Percentiles rank a stretch among this genome's conserved stretches.
Conservation (phyloP, 306 rosid genomes). For the Mimosa pudica region DNA sequence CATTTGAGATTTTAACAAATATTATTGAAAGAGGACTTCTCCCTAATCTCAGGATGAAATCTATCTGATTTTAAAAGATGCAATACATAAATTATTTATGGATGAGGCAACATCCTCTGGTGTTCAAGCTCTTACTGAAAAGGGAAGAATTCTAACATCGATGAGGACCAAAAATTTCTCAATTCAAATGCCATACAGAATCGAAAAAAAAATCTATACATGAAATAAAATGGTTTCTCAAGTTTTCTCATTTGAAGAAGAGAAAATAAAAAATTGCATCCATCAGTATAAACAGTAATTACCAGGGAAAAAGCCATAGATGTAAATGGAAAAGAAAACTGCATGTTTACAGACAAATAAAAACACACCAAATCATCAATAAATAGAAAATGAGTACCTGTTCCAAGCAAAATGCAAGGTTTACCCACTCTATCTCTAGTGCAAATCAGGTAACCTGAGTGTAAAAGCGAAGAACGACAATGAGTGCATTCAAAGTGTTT, state of each 20-base stretch:
- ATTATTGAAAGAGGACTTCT: conserved; percentile 51
- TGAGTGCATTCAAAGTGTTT: too few relatives aligned
- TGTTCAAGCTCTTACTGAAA: conserved; percentile 50
- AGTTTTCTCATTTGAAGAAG: too few relatives aligned
- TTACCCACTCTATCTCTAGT: conserved; percentile 97
- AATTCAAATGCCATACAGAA: too few relatives aligned
- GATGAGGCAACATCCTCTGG: conserved; percentile 50
- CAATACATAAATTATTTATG: conserved; percentile 50
- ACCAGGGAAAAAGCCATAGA: too few relatives aligned
- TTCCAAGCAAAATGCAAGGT: conserved; percentile 88
- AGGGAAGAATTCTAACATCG: conserved; percentile 54
- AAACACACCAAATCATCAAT: conserved; percentile 24
- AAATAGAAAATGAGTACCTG: conserved; percentile 53
- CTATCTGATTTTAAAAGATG: conserved; percentile 52
- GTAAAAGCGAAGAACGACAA: too few relatives aligned
- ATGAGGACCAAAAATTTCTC: too few relatives aligned
- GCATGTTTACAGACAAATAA: background rate
- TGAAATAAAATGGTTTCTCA: too few relatives aligned
- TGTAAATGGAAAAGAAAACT: too few relatives aligned
- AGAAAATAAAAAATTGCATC: too few relatives aligned
- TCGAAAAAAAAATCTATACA: too few relatives aligned
- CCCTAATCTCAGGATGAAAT: conserved; percentile 62
- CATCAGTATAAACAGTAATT: too few relatives aligned
- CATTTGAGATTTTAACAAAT: conserved; percentile 61
- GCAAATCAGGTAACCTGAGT: conserved; percentile 53